Conservation (phyloP, 176 grass and related monocot genomes). For the Triticum timopheevii region DNA sequence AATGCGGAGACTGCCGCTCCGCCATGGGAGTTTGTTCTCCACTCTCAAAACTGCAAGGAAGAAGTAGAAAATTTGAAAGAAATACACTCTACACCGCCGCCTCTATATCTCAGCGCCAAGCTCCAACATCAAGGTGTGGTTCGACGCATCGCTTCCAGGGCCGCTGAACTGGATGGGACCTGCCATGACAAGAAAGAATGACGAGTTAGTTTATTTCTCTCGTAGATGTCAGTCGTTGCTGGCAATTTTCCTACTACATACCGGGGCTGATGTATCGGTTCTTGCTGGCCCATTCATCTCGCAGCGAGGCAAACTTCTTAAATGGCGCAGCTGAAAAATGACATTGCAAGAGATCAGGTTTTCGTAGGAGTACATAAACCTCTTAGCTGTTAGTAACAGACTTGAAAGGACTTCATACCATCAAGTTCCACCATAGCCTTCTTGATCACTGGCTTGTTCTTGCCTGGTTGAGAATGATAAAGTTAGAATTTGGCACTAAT, state of each 20-base stretch:
- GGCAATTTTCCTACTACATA: conserved; percentile 8
- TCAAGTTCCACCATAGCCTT: conserved; percentile 99
- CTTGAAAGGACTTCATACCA: conserved; percentile 43
- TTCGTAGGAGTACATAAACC: neutral
- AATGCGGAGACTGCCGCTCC: neutral
- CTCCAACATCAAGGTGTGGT: conserved; percentile 92
- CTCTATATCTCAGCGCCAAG: conserved; percentile 59
- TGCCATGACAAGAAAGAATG: conserved; percentile 16
- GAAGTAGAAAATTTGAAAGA: neutral
- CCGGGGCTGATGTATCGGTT: conserved; percentile 98
- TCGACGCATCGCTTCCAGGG: conserved; percentile 69
- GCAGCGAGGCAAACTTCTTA: conserved; percentile 80
- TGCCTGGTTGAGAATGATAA: conserved; percentile 49
- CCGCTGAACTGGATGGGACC: conserved; percentile 93
- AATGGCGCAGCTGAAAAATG: conserved; percentile 75
- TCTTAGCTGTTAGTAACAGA: neutral
- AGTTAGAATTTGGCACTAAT: neutral
- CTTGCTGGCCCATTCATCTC: conserved; percentile 86
- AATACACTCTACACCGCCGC: neutral
- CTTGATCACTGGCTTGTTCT: conserved; percentile 99
- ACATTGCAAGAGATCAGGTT: conserved; percentile 14
- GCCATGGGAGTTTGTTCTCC: neutral
- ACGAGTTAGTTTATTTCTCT: neutral
- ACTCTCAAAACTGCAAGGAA: conserved; percentile 40
- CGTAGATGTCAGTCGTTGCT: neutral